Evolutionary conservation across 768 basidiomycete genomes (phyloP).

Genomic region (Porpolomopsis calyptriformis): DNA sequence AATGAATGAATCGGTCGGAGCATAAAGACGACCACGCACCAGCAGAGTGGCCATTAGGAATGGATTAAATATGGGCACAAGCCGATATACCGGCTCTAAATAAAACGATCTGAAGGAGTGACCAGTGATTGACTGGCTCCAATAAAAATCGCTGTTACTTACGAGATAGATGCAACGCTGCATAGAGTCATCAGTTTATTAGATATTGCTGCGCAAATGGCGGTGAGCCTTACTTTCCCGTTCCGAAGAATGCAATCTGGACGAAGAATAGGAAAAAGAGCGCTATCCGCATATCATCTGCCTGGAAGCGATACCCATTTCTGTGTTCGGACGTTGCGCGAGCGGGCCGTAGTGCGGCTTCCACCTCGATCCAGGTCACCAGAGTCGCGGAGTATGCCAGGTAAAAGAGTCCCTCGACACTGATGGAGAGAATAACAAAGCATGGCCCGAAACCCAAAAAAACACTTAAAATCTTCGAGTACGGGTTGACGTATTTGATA

Average conservation of each 20-base stretch:
- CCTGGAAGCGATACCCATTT: slow-evolving; percentile 33
- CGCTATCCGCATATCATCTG: slow-evolving; percentile 61
- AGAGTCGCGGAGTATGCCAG: slow-evolving; percentile 55
- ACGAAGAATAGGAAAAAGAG: slow-evolving; percentile 81
- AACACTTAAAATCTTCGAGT: slow-evolving; percentile 46
- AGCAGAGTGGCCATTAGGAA: slow-evolving; percentile 72
- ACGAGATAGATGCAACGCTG: slow-evolving; percentile 81
- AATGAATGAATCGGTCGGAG: background rate
- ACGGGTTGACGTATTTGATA: slow-evolving; percentile 26
- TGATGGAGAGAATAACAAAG: slow-evolving; percentile 74
- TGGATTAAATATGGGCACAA: slow-evolving; percentile 77
- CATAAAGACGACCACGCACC: slow-evolving; percentile 26
- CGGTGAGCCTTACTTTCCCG: slow-evolving; percentile 51
- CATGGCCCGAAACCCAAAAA: slow-evolving; percentile 66
- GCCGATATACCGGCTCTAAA: slow-evolving; percentile 76
- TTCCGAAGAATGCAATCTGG: slow-evolving; percentile 80
- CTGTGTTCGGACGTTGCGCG: slow-evolving; percentile 11
- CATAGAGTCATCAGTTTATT: background rate
- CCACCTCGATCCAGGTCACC: slow-evolving; percentile 58
- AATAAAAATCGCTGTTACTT: slow-evolving; percentile 17
- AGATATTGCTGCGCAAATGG: background rate
- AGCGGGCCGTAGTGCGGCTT: slow-evolving; percentile 23
- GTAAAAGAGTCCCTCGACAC: slow-evolving; percentile 74
- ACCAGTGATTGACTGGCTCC: too few relatives aligned
- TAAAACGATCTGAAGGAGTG: slow-evolving; percentile 57